Evolutionary conservation across 352 stramenopile genomes (phyloP), one percentile per base, ranked within the genome.

Genomic region (Halophytophthora batemanensis): DNA sequence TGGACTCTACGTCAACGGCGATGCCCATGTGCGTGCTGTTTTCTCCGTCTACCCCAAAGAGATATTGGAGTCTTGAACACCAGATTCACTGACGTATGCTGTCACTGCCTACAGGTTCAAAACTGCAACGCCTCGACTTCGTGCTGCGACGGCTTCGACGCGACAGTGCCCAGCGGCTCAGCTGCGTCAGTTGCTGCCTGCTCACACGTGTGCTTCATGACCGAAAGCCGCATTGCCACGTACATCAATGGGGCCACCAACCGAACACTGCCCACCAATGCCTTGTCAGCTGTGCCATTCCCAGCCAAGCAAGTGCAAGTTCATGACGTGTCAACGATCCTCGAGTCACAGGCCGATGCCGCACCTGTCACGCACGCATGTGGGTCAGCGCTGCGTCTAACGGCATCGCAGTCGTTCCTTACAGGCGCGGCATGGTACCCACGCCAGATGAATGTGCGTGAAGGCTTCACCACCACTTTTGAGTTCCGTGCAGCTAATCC

Each of bases 401-500:
- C 91, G 8, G 50, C 77, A 2, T 91, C 85, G 15, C 50, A 58
- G 23, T 68, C 87, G 13, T 72, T 82, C n/a, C 72, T 89, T 40
- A 81, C 77, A 0, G 91, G 93, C 1, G 86, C 87, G 6, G 88
- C 82, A 4, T 98, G 91, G 91, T 98, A 97, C 70, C 75, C 84
- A 3, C 75, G 90, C 2, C 69, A 81, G 45, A 86, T 94, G 69
- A 94, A 95, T 35, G 83, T 97, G 1, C 72, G 71, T 4, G 89
- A 98, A 66, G 91, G 91, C 14, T 98, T 98, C 57, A 85, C 85
- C 12, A 96, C 87, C 6, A 86, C 58, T 6, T 97, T 97, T 55
- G 66, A 61, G 21, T 93, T 97, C 37, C 65, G 75, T 14, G 60
- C 96, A 12, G 70, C 83, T 22, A 96, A 96, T 22, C 89, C 89